Evolutionary conservation across 2,329 filamentous ascomycete species (phyloP).

Genomic region (Phialophora expanda): DNA sequence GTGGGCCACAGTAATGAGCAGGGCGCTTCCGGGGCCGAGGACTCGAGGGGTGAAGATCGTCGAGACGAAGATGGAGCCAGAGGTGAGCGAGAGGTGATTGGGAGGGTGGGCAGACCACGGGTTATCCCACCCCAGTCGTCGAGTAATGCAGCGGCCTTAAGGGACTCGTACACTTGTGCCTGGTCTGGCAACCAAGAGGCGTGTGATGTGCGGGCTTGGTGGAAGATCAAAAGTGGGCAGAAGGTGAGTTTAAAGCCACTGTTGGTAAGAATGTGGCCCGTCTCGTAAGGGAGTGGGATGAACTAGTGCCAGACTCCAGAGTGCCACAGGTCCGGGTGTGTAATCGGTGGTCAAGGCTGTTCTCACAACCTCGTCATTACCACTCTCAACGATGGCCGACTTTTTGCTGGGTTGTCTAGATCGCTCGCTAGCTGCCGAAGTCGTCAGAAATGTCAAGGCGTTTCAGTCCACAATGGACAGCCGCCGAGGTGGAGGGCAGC

Average conservation of each 20-base stretch:
- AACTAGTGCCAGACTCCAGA: constrained; percentile 10
- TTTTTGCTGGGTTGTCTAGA: not conserved
- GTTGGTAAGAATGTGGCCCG: constrained; percentile 18
- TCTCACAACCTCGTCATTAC: constrained; percentile 10
- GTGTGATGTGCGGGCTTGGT: constrained; percentile 35
- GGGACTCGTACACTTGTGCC: constrained; percentile 21
- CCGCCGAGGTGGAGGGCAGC: constrained; percentile 5
- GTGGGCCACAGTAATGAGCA: constrained; percentile 21
- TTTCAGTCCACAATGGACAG: not conserved
- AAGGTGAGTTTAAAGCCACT: constrained; percentile 34
- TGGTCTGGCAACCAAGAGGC: constrained; percentile 22
- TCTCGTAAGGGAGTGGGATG: constrained; percentile 10
- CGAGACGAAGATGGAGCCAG: constrained; percentile 14
- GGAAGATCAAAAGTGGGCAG: constrained; percentile 38
- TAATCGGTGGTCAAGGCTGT: constrained; percentile 5
- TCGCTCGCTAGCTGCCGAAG: not conserved
- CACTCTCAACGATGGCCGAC: constrained; percentile 5
- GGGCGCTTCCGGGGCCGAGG: constrained; percentile 31
- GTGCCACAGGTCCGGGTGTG: constrained; percentile 11
- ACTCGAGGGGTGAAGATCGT: constrained; percentile 28
- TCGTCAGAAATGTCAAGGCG: not conserved
- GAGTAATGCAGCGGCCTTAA: constrained; percentile 14
- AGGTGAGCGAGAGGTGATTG: not conserved
- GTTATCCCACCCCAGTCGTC: constrained; percentile 21
- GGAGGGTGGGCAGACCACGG: constrained; percentile 25